Conservation (phyloP, 1,284 basidiomycete genomes). For the Microbotryum intermedium region DNA sequence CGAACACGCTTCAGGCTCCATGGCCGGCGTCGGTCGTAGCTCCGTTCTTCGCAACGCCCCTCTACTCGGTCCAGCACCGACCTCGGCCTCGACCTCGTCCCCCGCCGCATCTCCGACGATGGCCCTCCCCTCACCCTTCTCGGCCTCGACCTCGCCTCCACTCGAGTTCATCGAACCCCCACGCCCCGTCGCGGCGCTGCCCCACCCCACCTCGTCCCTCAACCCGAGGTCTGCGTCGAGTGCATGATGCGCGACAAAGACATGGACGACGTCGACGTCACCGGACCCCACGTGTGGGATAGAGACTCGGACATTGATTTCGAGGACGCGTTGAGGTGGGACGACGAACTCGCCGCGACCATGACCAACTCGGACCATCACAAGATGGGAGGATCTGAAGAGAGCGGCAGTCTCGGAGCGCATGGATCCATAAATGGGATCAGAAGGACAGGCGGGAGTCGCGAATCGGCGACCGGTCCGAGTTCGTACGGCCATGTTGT, state of each 20-base stretch:
- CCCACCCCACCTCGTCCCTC: conserved; percentile 31
- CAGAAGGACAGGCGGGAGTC: conserved; percentile 9
- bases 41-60: conserved; percentile 10
- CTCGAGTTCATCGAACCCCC: not conserved
- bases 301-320: conserved; percentile 76
- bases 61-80: not conserved
- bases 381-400: not conserved
- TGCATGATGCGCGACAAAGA: conserved; percentile 99
- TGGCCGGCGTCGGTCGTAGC: conserved; percentile 25
- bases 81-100: too few species aligned
- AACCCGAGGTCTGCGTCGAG: conserved; percentile 78
- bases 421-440: too few species aligned
- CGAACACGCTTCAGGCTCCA: not conserved
- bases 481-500: too few species aligned
- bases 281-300: conserved; percentile 79
- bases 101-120: too few species aligned
- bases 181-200: not conserved
- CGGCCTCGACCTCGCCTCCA: not conserved
- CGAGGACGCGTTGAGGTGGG: conserved; percentile 65
- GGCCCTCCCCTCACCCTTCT: not conserved
- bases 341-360: conserved; percentile 41
- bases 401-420: not conserved
- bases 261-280: conserved; percentile 90
- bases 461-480: not conserved
- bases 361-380: not conserved